Evolutionary conservation across 306 rosid genomes (phyloP), one percentile per base, ranked within the genome.

Genomic region (Mucuna pruriens): DNA sequence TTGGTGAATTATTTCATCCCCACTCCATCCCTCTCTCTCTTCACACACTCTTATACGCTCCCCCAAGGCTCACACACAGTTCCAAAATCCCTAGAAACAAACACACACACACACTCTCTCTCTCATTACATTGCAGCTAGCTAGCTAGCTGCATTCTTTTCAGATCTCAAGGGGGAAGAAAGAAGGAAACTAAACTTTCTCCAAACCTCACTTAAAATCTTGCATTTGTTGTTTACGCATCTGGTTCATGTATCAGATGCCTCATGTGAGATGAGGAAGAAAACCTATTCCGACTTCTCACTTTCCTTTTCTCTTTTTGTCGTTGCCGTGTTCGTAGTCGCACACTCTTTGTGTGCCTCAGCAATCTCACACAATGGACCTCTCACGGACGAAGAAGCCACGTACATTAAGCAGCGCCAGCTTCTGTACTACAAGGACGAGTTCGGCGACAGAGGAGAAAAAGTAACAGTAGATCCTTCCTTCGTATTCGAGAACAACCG

Each of bases 211-310:
- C n/a, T n/a, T n/a, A n/a, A n/a, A 29, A 29, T 1, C 31, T 29
- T 38, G 40, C 40, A 38, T 38, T 38, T 38, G 40, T 29, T 29
- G 31, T 29, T 29, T 29, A 1, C 31, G 31, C 76, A 74, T 75
- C 82, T 66, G 36, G 71, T 36, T 63, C 12, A n/a, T 15, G 26
- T 26, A 6, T 75, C 97, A 89, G 91, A 89, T 89, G 90, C 90
- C 91, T 83, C 86, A 86, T 83, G 90, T 95, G 97, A 95, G 92
- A 95, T 95, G 99, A 93, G 86, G 98, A 89, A 84, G 80, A 83
- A 82, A 83, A 86, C 87, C 79, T 81, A 2, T 55, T 68, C 61
- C 19, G 29, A 29, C 44, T 76, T 54, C 38, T 66, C 70, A 15
- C 22, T 22, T 75, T 82, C 33, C 39, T 76, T 73, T 11, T 3